phyloP scores from a whole-genome alignment of 1,284 basidiomycete genomes.

The Boletus hoseneyae region DNA sequence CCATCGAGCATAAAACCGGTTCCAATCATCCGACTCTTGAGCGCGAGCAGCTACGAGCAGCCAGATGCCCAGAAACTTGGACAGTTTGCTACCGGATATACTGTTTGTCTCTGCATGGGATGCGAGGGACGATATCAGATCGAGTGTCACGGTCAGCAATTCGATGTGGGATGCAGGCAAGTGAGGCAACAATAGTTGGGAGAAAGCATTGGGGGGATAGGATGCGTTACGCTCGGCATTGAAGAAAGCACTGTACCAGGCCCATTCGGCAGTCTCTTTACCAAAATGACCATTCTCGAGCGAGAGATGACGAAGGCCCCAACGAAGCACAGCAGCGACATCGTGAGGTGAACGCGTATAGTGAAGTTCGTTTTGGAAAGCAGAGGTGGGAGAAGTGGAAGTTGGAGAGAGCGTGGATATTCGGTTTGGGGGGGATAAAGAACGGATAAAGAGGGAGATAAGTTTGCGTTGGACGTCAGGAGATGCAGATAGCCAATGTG shows the following conservation, averaged over 20 bases:
- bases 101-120: conserved; percentile 67
- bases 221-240: conserved; percentile 52
- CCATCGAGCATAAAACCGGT: conserved; percentile 66
- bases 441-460: conserved; percentile 67
- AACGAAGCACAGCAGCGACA: conserved; percentile 72
- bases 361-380: conserved; percentile 61
- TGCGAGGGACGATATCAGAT: conserved; percentile 63
- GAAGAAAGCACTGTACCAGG: conserved; percentile 64
- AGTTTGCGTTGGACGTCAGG: conserved; percentile 62
- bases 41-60: conserved; percentile 48
- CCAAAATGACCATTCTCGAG: conserved; percentile 57
- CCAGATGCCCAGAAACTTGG: conserved; percentile 72
- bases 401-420: conserved; percentile 48
- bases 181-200: conserved; percentile 52
- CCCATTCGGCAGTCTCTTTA: conserved; percentile 38
- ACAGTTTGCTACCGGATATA: conserved; percentile 69
- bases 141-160: conserved; percentile 53
- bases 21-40: conserved; percentile 45
- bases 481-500: conserved; percentile 74
- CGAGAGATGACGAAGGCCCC: conserved; percentile 69
- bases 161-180: conserved; percentile 55
- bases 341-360: conserved; percentile 68
- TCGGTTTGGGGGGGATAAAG: conserved; percentile 46
- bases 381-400: conserved; percentile 40
- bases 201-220: conserved; percentile 60